Base-by-base conservation (phyloP, 495 filamentous ascomycete genomes). In the Hyphodiscus hymeniophilus region DNA sequence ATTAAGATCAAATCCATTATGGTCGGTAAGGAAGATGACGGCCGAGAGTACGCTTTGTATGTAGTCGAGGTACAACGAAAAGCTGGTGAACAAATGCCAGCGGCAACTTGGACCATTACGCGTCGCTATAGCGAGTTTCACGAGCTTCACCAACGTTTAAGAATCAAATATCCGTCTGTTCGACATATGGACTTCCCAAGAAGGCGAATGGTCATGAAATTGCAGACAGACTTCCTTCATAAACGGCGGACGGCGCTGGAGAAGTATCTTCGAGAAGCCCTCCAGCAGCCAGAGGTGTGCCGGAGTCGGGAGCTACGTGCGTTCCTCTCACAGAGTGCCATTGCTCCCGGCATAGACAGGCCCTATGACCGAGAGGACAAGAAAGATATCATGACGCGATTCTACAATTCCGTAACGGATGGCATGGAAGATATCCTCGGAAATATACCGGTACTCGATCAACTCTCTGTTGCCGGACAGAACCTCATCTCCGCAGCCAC, bases 361-460 rank as follows among this genome's bases (percentile, higher is more conserved):
- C 46, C 65, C 8, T 51, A 61, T 48, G 67, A 62, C 34, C 67
- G 72, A 32, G 74, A 74, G 41, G 81, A 88, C 57, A 80, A 81
- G 38, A 87, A 86, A 52, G 94, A 97, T 60, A 86, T 97, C 53
- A 90, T 99, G 36, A 87, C 87, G 0, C 79, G 94, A 13, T 81
- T 99, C 36, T 97, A 97, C 66, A 91, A 91, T 63, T 95, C 89
- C 2, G 89, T 99, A 38, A 80, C 91, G 3, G 91, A 97, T 60
- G 94, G 92, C 26, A 95, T 97, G 89, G 94, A 99, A 65, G 92
- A 99, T 55, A 89, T 97, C 51, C 68, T 95, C 2, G 88, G 94
- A 32, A 96, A 94, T 60, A 90, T 97, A 41, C 88, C 92, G 3
- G 87, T 97, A 0, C 77, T 98, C 11, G 94, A 97, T 55, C 94